Base-by-base conservation (phyloP, 768 basidiomycete genomes). In the Obba rivulosa region DNA sequence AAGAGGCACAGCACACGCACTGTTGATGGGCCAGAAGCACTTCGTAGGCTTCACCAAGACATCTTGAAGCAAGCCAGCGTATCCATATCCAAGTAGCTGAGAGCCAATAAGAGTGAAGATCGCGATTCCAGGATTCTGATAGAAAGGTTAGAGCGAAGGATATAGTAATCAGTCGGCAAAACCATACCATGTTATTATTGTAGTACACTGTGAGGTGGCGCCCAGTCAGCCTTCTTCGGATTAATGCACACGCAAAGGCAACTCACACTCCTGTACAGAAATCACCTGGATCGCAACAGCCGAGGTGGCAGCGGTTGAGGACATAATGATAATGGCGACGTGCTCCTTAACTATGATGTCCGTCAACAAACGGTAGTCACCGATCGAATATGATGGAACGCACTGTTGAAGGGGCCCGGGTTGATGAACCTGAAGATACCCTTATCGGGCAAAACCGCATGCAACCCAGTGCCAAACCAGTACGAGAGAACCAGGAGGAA, bases 401-500 rank as follows among this genome's bases (percentile, higher is more conserved):
- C 43, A 65, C 66, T 66, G 59, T 69, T 68, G 62, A 69, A 67
- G 13, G 68, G 62, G 23, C 66, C 69, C 24, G 69, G 69, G 52
- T 71, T 71, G 45, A 71, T 50, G 47, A 51, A 69, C 8, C 60
- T 51, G 57, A 62, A 65, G 36, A 61, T 46, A 18, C 63, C 63
- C 22, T 55, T 49, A 23, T 61, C 53, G 20, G 68, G 64, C 34
- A 71, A 56, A n/a, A 59, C 46, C 45, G 53, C 55, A 50, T 73
- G 70, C 57, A 79, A 61, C 11, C 61, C 59, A 36, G 68, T 68
- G 1, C 78, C 80, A 10, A 79, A 62, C 41, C 79, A 70, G 57
- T 76, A 79, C 16, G 75, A 72, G 31, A 80, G 66, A 46, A 80
- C 72, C 42, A 76, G 70, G 11, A 78, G 62, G 66, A 78, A 77